Conservation (phyloP, 192 early-diverging fungal genomes). For the Coemansia sp. region DNA sequence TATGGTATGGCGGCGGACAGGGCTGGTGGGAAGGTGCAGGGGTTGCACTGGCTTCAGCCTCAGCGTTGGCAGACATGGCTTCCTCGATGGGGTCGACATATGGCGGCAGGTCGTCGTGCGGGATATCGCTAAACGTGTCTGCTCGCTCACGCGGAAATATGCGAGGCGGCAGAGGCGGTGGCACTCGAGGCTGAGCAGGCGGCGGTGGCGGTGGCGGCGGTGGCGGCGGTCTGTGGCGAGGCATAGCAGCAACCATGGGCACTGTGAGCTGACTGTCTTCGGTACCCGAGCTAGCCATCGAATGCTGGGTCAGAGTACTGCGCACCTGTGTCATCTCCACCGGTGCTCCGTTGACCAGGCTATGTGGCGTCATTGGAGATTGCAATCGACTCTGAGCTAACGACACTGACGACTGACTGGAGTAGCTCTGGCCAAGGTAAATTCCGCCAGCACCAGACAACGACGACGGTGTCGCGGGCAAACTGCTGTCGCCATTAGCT, state of each 20-base stretch:
- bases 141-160: constrained; percentile 25
- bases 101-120: constrained; percentile 46
- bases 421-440: neutral
- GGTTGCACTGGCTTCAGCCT: neutral
- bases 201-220: constrained; percentile 8
- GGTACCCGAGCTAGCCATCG: neutral
- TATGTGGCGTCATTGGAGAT: neutral
- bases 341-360: neutral
- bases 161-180: constrained; percentile 7
- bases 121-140: constrained; percentile 41
- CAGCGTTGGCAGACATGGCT: constrained; percentile 22
- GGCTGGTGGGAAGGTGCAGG: constrained; percentile 8
- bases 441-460: neutral
- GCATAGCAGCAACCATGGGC: neutral
- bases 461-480: constrained; percentile 2
- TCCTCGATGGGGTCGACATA: constrained; percentile 54
- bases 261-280: neutral
- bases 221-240: neutral
- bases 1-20: constrained; percentile 42
- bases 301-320: neutral
- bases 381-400: neutral
- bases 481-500: neutral
- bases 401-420: constrained; percentile 10
- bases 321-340: neutral
- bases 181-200: neutral